Evolutionary conservation across 345 rosid genomes (phyloP).

Genomic region (Acer saccharum): DNA sequence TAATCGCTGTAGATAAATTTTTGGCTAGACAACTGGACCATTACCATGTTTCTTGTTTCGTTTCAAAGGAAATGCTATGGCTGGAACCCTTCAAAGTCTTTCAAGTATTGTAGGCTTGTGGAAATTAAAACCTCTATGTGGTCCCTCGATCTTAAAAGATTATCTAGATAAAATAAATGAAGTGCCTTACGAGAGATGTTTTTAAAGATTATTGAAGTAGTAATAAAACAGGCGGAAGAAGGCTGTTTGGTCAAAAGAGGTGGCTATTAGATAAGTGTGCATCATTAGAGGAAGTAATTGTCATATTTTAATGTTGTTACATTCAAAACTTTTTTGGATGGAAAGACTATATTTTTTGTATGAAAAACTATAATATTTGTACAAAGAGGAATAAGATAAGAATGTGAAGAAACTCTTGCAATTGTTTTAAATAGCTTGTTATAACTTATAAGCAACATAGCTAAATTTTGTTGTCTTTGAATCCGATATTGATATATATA

Average conservation of each 20-base stretch:
- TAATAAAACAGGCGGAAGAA: not conserved
- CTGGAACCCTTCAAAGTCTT: slow-evolving; percentile 4
- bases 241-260: not conserved
- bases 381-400: not conserved
- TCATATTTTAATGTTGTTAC: slow-evolving; percentile 4
- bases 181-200: not conserved
- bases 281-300: not conserved
- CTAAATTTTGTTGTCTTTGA: not conserved
- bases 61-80: not conserved
- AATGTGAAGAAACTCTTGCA: not conserved
- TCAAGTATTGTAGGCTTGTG: not conserved
- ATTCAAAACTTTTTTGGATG: not conserved
- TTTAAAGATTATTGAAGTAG: not conserved
- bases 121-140: not conserved
- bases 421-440: not conserved
- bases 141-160: slow-evolving; percentile 7
- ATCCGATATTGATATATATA: not conserved
- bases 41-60: slow-evolving; percentile 1
- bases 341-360: not conserved
- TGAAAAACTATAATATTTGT: not conserved
- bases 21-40: slow-evolving; percentile 8
- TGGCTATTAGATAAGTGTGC: not conserved
- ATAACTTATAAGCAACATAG: not conserved
- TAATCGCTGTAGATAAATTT: not conserved
- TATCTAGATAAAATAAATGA: not conserved